Base-by-base conservation (phyloP, 73 alveolate genomes). In the Paramecium sexaurelia region DNA sequence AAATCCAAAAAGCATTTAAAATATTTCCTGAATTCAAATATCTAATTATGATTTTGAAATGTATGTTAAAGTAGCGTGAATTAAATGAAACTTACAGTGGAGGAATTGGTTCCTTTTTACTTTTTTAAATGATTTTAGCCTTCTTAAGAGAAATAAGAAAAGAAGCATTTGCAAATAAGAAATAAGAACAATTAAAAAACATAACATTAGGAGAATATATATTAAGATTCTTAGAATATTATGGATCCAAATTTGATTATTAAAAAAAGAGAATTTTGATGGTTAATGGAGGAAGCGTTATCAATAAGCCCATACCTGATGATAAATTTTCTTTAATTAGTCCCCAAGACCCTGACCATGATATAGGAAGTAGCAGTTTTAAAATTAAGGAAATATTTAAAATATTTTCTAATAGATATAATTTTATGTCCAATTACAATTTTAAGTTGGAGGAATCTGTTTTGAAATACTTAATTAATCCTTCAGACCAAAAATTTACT, bases 81-180 rank as follows among this genome's bases (percentile, higher is more conserved):
- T 93, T 98, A 55, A 93, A 96, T 85, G 99, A 97, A 90, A 95
- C 98, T n/a, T 97, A 96, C 85, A 92, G 94, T 68, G 99, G 99
- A 33, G 99, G 99, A 1, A 95, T 98, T 75, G 97, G 99, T 57
- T 95, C 99, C 11, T 98, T 97, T 86, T 91, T 96, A 20, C 95
- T 97, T 33, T 95, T 97, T 89, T 71, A 95, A 73, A 78, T 98
- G 95, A 90, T 97, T 27, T 94, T 97, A 32, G 89, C 96, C 27
- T 97, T 92, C 55, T 51, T 96, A 17, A 94, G 94, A 43, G 94
- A 88, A 68, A n/a, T 88, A 9, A 9, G 94, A 87, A 75, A 75
- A 47, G 85, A 93, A 73, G 57, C 55, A 39, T 61, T 24, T 91
- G 40, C 88, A 85, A 26, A 91, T 90, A 26, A 95, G 75, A 88